Base-by-base conservation (phyloP, 495 filamentous ascomycete genomes). In the Penicillium roqueforti region DNA sequence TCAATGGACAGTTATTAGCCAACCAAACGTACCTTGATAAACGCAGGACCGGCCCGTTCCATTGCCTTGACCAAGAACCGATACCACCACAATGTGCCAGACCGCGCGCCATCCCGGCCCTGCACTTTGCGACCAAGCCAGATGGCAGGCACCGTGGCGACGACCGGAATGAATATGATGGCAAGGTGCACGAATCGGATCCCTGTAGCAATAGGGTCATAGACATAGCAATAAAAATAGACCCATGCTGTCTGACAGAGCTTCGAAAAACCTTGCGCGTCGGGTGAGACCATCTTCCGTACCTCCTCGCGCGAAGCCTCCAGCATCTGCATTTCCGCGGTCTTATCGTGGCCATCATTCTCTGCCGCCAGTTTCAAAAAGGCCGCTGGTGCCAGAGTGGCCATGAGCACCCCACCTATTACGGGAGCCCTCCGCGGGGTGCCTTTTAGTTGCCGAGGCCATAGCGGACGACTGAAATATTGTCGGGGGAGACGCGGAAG, bases 21-120 rank as follows among this genome's bases (percentile, higher is more conserved):
- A 3, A 10, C 1, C 6, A 22, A 29, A 10, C 68, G 28, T 72
- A 93, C 91, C 83, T 99, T 99, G 74, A 99, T 97, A 63, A 97
- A 99, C 0, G 95, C 92, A 31, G 95, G 91, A 6, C 95, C 95
- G 31, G 92, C 91, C 54, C 84, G 81, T 70, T 99, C 95, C 95
- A 99, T 97, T 3, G 85, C 78, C 47, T 77, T 80, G 6, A 97
- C 89, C 37, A 99, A 68, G 65, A 96, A 95, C 1, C 73, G 77
- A 75, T 96, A 97, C 95, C 93, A 99, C 92, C 89, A 96, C 11
- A 97, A 57, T 10, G 92, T 90, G 16, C 93, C 95, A 16, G 71
- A 74, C 40, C 88, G 80, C 66, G 92, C 86, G 51, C 85, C 81
- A 58, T 86, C 82, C 38, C 76, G 77, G n/a, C 80, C 72, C 4